Evolutionary conservation across 2,329 filamentous ascomycete genomes (phyloP).

Genomic region (Aulographum hederae): DNA sequence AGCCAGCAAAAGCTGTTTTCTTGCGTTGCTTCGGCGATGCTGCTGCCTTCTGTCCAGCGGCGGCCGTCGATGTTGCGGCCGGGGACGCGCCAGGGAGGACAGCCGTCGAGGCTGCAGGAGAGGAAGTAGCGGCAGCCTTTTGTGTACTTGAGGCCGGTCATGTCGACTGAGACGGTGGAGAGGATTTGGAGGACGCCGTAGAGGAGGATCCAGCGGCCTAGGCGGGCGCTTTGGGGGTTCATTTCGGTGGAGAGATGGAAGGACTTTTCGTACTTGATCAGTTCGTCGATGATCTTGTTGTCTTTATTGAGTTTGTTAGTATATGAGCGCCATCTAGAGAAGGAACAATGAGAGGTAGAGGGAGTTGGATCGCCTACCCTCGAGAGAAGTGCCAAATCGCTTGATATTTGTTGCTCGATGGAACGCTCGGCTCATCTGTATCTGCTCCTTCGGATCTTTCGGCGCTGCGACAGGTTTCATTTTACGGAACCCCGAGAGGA

Average conservation of each 20-base stretch:
- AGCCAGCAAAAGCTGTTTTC: conserved; percentile 5
- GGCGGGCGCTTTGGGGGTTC: conserved; percentile 14
- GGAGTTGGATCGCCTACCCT: conserved; percentile 11
- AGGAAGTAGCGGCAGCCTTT: conserved; percentile 21
- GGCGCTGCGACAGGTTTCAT: conserved; percentile 14
- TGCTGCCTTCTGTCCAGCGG: neutral
- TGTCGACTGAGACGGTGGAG: conserved; percentile 22
- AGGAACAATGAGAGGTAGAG: conserved; percentile 3
- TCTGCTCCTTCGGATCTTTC: conserved; percentile 19
- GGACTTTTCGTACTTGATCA: conserved; percentile 21
- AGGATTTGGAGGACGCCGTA: conserved; percentile 23
- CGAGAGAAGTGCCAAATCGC: conserved; percentile 17
- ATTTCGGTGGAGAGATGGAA: too few species aligned
- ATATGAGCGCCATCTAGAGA: conserved; percentile 2
- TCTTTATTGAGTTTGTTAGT: conserved; percentile 8
- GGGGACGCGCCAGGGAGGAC: conserved; percentile 8
- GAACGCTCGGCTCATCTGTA: conserved; percentile 20
- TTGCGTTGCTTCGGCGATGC: conserved; percentile 5
- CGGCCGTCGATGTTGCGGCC: neutral
- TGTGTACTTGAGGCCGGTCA: conserved; percentile 17
- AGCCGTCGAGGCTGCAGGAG: conserved; percentile 12
- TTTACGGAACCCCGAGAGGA: conserved; percentile 17
- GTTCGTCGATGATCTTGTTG: conserved; percentile 21
- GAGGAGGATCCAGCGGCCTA: conserved; percentile 24
- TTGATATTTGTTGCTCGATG: conserved; percentile 22